Conservation (phyloP, 164 flowering plant species). For the Buxus sempervirens region DNA sequence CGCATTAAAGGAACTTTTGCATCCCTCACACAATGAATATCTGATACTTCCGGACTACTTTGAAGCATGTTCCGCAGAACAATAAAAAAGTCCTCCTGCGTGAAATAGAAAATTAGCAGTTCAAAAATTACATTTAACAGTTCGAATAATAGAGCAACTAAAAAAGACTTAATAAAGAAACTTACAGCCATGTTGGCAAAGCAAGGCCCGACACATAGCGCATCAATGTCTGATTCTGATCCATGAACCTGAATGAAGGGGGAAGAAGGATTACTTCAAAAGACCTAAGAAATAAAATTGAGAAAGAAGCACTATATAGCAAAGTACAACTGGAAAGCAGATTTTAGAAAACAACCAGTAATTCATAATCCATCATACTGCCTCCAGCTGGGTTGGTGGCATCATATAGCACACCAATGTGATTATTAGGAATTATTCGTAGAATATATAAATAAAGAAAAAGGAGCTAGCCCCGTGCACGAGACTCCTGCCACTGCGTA, state of each 20-base stretch:
- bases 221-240: conserved; percentile 60
- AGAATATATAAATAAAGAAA: no score
- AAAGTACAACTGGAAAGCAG: neutral
- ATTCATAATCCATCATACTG: no score
- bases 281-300: neutral
- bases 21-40: conserved; percentile 51
- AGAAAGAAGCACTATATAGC: neutral
- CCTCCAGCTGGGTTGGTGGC: no score
- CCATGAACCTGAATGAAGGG: conserved; percentile 45
- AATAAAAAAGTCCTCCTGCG: conserved; percentile 60
- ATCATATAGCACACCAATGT: no score
- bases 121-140: neutral
- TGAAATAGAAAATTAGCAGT: neutral
- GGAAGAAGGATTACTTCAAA: neutral
- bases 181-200: conserved; percentile 52
- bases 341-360: neutral
- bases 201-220: conserved; percentile 56
- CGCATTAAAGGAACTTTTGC: conserved; percentile 64
- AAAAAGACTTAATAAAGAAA: conserved; percentile 3
- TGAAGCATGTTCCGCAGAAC: conserved; percentile 53
- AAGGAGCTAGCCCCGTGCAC: no score
- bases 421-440: no score
- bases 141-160: neutral
- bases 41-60: conserved; percentile 41
- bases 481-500: no score